Percentiles rank a stretch among this genome's conserved stretches.
Conservation (phyloP, 2,329 filamentous ascomycete species). For the Leptodontidium sp. region DNA sequence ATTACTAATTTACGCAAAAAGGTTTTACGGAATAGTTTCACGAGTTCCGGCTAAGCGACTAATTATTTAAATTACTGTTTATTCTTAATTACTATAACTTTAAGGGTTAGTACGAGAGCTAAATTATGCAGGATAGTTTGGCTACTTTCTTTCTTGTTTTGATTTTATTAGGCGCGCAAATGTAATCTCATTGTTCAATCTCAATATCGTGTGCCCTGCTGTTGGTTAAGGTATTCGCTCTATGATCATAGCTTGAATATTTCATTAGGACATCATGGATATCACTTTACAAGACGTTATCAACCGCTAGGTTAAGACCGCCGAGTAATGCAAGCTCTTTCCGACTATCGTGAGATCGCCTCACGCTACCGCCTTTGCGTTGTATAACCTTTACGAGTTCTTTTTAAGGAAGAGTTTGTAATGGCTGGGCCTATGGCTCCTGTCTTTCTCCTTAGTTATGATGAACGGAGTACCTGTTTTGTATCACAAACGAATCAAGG, state of each 20-base stretch:
- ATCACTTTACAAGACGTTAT: too few relatives aligned
- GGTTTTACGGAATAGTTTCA: not conserved
- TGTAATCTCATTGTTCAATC: not conserved
- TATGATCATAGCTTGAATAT: too few relatives aligned
- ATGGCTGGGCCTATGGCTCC: not conserved
- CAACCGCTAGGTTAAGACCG: too few relatives aligned
- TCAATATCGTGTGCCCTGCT: not conserved
- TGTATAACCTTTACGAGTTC: too few relatives aligned
- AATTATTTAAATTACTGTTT: not conserved
- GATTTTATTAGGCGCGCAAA: not conserved
- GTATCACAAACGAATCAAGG: not conserved
- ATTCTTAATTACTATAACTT: not conserved
- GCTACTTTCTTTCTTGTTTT: not conserved
- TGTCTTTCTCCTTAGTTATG: not conserved
- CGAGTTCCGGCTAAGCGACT: not conserved
- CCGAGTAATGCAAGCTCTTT: too few relatives aligned
- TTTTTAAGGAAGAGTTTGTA: too few relatives aligned
- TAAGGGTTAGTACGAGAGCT: not conserved
- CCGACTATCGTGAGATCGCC: too few relatives aligned
- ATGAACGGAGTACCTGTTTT: not conserved
- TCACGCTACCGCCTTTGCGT: too few relatives aligned
- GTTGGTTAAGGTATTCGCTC: not conserved
- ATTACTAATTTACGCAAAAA: not conserved
- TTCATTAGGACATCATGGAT: too few relatives aligned
- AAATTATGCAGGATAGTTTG: not conserved